Evolutionary conservation across 371 early-diverging fungal genomes (phyloP), one percentile per base, ranked within the genome.

Genomic region (Batkoa obscura): DNA sequence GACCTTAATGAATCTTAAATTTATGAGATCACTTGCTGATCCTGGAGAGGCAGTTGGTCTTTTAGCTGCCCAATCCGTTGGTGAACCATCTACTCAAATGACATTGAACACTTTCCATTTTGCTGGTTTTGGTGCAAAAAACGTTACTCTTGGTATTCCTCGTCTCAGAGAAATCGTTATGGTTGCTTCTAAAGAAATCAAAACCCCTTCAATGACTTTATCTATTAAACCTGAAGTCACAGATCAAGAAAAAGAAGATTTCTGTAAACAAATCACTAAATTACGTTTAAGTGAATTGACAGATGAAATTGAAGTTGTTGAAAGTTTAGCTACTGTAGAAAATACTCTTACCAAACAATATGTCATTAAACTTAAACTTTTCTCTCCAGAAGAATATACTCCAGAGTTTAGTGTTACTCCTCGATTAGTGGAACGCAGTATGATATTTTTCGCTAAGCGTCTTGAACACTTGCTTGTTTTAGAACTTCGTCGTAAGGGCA

Each of bases 1-100:
- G 59, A 74, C 79, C 30, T 69, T 98, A 57, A 92, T 92, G 94
- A 76, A 90, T 49, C 75, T 96, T 56, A 88, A 93, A 64, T 98
- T 95, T 68, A 73, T 90, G 66, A 77, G 85, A 61, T 85, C 90
- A 61, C 75, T 96, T 33, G 93, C 88, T 32, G 96, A 98, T 54
- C 93, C 99, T 23, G 99, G 99, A 62, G 97, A 98, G 68, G 83
- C 94, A 50, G 99, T 99, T 36, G 99, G 99, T 56, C 72, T 99
- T 41, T 71, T 99, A 54, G 99, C 99, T 35, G 99, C 99, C 35
- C 99, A 99, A 69, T 84, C 88, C 58, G 83, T 99, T 45, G 99
- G 99, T 60, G 99, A 99, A 72, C 99, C 99, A n/a, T 94, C 94
- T 37, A 99, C 99, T 6, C 99, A 99, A 69, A 99, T 99, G 99